Conservation (phyloP, 1,284 basidiomycete species). For the Polyporus tsugae region DNA sequence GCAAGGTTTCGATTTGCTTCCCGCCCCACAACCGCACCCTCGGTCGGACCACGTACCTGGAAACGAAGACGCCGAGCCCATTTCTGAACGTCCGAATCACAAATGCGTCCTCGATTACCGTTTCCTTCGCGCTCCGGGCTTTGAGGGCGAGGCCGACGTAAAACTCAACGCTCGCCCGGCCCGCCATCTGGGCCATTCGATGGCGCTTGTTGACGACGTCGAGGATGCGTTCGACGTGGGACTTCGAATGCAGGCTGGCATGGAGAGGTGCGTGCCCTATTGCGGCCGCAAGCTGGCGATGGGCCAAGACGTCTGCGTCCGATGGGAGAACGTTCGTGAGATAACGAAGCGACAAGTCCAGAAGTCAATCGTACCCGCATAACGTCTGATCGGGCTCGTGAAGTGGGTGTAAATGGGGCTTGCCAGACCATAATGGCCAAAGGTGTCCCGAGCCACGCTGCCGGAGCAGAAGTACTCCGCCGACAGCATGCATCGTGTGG, state of each 20-base stretch:
- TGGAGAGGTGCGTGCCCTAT: conserved; percentile 90
- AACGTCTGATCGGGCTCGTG: conserved; percentile 93
- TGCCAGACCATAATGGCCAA: conserved; percentile 97
- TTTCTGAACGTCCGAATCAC: conserved; percentile 96
- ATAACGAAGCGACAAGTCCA: conserved; percentile 16
- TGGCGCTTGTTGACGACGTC: conserved; percentile 93
- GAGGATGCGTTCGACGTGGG: conserved; percentile 89
- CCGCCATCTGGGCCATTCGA: conserved; percentile 96
- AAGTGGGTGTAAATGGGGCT: conserved; percentile 99
- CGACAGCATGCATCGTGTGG: conserved; percentile 97
- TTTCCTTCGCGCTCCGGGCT: conserved; percentile 61
- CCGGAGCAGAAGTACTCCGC: conserved; percentile 99
- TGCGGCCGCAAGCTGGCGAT: conserved; percentile 93
- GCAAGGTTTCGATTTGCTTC: conserved; percentile 21
- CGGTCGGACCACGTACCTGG: conserved; percentile 67
- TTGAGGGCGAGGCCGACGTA: conserved; percentile 95
- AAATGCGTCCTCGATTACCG: conserved; percentile 89
- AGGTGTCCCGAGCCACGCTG: conserved; percentile 91
- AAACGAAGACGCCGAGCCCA: conserved; percentile 95
- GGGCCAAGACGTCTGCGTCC: conserved; percentile 84
- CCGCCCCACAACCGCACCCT: conserved; percentile 21
- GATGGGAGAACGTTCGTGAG: conserved; percentile 28
- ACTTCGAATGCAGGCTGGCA: conserved; percentile 87
- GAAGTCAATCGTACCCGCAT: conserved; percentile 76
- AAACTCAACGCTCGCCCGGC: conserved; percentile 95